Evolutionary conservation across 108 stramenopile genomes (phyloP), one percentile per base, ranked within the genome.

Genomic region (Discostella pseudostelligera): DNA sequence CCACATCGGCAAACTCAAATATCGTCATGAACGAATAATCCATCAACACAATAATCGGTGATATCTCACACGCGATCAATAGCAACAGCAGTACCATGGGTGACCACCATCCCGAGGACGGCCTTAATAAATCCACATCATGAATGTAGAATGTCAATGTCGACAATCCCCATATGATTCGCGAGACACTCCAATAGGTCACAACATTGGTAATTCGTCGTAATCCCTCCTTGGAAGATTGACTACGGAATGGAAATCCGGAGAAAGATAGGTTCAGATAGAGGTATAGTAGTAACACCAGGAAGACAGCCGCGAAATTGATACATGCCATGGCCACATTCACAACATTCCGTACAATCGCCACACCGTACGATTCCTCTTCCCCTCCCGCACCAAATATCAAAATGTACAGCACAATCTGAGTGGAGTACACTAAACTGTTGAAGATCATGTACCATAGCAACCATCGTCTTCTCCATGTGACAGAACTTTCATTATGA

Each of bases 381-480:
- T 42, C 59, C 36, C 61, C 10, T 21, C 75, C 75, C 5, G 80
- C 85, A 36, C 87, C 68, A 46, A 95, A 91, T 22, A 95, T 85
- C 51, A 87, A 71, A 4, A 82, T 59, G 66, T 95, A 95, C 39
- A 95, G 72, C 13, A 88, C 62, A 32, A 93, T 54, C 67, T 95
- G 94, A 4, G 76, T 71, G 0, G 74, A 79, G 65, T 95, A 95
- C 11, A 95, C 67, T 4, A 57, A 59, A 0, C 84, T 67, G 72
- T 95, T 95, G 80, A 95, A 93, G n/a, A 89, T 64, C 74, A 88
- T 86, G 71, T 90, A 95, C 39, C 69, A 68, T 14, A 84, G 64
- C 48, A 93, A 58, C 65, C 85, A 85, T 46, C 64, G 60, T n/a
- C 78, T 71, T 47, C 84, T 83, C 87, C 87, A 87, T 17, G 51